Evolutionary conservation across 306 rosid species (phyloP), one percentile per base, ranked within the genome.

Genomic region (Cucumis hystrix): DNA sequence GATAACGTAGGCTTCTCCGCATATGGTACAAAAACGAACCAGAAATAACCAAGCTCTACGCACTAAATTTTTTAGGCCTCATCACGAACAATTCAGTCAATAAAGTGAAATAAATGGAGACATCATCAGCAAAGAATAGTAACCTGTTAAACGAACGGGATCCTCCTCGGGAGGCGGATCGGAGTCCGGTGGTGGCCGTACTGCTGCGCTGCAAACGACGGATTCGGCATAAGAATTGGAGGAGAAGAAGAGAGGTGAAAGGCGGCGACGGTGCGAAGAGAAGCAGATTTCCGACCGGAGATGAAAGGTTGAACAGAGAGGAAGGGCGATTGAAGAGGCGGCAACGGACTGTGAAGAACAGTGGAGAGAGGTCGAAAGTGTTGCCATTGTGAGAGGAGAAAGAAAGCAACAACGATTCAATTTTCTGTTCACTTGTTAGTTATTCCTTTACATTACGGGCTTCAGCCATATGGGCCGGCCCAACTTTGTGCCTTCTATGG

Each of bases 181-280:
- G 43, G 86, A 82, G 15, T 86, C 84, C 1, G 80, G 90, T 62
- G 66, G 91, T 87, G 62, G 82, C 1, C 76, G 60, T 71, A 59
- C n/a, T 10, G 79, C 51, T 39, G 79, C 79, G 17, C 25, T 82
- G 83, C 89, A 88, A 11, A 85, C 75, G 6, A 66, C 72, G 43
- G 57, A 83, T 18, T 79, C 79, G 45, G 54, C 35, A 37, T 33
- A 10, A 63, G 83, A 70, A 83, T 70, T 39, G 61, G 69, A 82
- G 35, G 82, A 78, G 51, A 80, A 78, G 2, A 77, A 68, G 10
- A 49, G 80, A 61, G 82, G 81, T 7, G 65, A 74, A 64, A 80
- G 84, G 45, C 63, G 80, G 57, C 56, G 82, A 80, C 30, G 82
- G 65, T 75, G 52, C 73, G 83, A 72, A 63, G 82, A 81, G 60